Conservation (phyloP, 805 yeast species). For the Starmerella kuoi region DNA sequence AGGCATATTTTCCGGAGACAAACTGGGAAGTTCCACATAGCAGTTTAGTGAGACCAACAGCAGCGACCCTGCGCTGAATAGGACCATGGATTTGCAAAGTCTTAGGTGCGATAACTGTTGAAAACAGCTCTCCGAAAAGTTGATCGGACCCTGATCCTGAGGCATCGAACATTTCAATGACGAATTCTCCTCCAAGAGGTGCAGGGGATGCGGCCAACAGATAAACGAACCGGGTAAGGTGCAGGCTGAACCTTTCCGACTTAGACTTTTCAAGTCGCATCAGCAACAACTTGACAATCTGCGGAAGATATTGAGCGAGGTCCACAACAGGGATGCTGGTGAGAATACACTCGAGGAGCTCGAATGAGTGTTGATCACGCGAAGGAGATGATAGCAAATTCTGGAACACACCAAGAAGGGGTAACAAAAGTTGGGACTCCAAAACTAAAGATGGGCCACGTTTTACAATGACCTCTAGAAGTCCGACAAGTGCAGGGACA, state of each 20-base stretch:
- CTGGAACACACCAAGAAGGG: conserved; percentile 92
- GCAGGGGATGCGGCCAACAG: conserved; percentile 37
- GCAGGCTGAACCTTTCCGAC: conserved; percentile 68
- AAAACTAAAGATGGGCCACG: conserved; percentile 35
- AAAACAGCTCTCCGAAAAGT: conserved; percentile 29
- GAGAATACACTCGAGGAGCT: conserved; percentile 60
- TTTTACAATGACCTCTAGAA: conserved; percentile 53
- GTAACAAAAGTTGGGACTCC: conserved; percentile 41
- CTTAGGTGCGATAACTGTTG: conserved; percentile 27
- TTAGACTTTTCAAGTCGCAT: conserved; percentile 69
- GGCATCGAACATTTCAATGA: conserved; percentile 34
- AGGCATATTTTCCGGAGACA: conserved; percentile 35
- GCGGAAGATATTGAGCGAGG: conserved; percentile 47
- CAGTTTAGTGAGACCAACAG: conserved; percentile 39
- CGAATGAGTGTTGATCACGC: conserved; percentile 76
- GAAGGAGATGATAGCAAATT: conserved; percentile 74
- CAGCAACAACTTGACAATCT: conserved; percentile 62
- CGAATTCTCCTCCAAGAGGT: conserved; percentile 45
- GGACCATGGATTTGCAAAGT: conserved; percentile 31
- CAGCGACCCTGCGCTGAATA: conserved; percentile 36
- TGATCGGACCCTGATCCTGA: conserved; percentile 25
- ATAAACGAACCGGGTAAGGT: conserved; percentile 53
- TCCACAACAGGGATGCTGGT: conserved; percentile 39
- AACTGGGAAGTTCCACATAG: conserved; percentile 31
- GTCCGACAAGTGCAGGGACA: conserved; percentile 80